Evolutionary conservation across 176 grass and related monocot genomes (phyloP), one percentile per base, ranked within the genome.

Genomic region (Hsuehochloa calcarea): DNA sequence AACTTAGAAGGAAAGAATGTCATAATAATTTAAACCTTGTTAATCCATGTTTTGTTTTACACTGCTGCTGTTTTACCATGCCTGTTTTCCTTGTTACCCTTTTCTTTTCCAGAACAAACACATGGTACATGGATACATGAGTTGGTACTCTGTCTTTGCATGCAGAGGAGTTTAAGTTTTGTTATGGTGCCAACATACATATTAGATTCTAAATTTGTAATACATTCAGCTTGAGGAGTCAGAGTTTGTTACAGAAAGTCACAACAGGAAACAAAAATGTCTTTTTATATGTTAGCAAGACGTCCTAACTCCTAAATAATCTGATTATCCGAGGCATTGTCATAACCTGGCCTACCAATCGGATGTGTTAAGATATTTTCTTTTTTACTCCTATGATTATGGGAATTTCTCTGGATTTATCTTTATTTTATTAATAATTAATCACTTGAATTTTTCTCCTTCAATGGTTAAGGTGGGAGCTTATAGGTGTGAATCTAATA

Each of bases 1-100:
- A 78, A 64, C 58, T 63, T 78, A 26, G 76, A 78, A 41, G 75
- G 55, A 61, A 75, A 78, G 39, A 63, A 79, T 78, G 23, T 20
- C 51, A 55, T 55, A 55, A 55, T 20, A 55, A 55, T 55, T 55
- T 55, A 20, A 55, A 20, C 51, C 17, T 55, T 55, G 51, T 20
- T 55, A 55, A 55, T 20, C 51, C 51, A 55, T 55, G 51, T 19
- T 50, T 52, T 52, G 50, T 52, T 62, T 62, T 45, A 11, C 23
- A 45, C 15, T 16, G n/a, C 4, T 63, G 9, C 62, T 64, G 23
- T 40, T 64, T 23, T 78, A 17, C 40, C 4, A 55, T 55, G 20
- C 20, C 0, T 64, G 58, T 64, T 2, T 29, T 40, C 39, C 58
- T 63, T 78, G 75, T 63, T 78, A 61, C 26, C 61, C 39, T 40